Conservation (phyloP, 2,329 filamentous ascomycete genomes). For the Emergomyces pasteurianus region DNA sequence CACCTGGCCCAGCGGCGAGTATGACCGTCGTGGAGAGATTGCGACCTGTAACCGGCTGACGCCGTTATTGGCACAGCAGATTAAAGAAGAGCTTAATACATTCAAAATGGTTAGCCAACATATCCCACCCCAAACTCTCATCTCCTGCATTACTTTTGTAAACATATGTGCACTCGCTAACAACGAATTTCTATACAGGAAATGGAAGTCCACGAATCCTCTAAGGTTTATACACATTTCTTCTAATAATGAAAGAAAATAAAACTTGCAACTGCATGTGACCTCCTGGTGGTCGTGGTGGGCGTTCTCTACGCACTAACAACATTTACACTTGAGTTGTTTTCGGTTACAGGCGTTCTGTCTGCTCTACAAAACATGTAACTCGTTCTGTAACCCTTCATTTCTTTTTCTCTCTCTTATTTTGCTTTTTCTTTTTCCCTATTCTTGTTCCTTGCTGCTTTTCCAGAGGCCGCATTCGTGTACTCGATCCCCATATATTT, state of each 20-base stretch:
- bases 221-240: slow-evolving; percentile 99
- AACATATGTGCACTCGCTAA: background rate
- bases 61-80: slow-evolving; percentile 93
- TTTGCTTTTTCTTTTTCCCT: background rate
- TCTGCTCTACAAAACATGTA: background rate
- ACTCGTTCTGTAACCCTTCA: background rate
- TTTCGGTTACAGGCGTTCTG: background rate
- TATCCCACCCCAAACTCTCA: background rate
- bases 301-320: background rate
- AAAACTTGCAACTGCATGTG: slow-evolving; percentile 8
- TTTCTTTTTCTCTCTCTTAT: background rate
- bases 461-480: background rate
- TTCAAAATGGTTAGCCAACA: slow-evolving; percentile 85
- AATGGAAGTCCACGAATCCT: slow-evolving; percentile 98
- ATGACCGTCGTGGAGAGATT: slow-evolving; percentile 89
- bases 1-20: slow-evolving; percentile 90
- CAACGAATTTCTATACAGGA: slow-evolving; percentile 48
- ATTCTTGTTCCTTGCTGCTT: background rate
- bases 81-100: slow-evolving; percentile 97
- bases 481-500: background rate
- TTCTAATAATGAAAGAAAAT: slow-evolving; percentile 53
- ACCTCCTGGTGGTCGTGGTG: background rate
- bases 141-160: background rate
- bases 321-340: background rate
- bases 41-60: slow-evolving; percentile 96